phyloP scores from a whole-genome alignment of 345 rosid species.

The Pelargonium nanum region DNA sequence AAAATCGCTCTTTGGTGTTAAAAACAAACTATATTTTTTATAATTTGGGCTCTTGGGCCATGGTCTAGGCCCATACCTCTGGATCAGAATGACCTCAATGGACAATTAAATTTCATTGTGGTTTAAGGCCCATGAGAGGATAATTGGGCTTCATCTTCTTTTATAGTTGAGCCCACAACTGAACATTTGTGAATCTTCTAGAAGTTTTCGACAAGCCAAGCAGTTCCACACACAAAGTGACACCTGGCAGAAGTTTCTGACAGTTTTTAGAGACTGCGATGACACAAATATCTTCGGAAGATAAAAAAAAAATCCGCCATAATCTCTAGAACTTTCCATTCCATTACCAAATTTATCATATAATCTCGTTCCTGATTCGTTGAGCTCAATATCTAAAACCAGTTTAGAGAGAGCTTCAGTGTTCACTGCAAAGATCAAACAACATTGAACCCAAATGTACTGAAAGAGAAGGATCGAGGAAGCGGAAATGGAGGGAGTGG shows the following conservation, averaged over 20 bases:
- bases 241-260: constrained; percentile 14
- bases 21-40: no score
- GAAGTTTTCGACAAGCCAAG: not conserved
- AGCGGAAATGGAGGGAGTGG: constrained; percentile 20
- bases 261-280: not conserved
- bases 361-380: not conserved
- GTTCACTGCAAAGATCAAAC: not conserved
- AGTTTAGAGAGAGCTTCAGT: not conserved
- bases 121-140: no score
- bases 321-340: constrained; percentile 14
- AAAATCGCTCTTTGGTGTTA: no score
- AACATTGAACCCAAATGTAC: no score
- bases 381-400: not conserved
- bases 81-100: no score
- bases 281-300: constrained; percentile 10
- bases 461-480: not conserved
- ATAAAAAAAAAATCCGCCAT: not conserved
- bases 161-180: no score
- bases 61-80: no score
- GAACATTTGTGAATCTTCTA: not conserved
- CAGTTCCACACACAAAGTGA: not conserved
- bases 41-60: no score
- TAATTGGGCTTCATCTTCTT: no score
- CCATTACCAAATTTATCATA: not conserved
- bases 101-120: no score